These are phyloP conservation scores for Anethum foeniculum DNA, from an alignment of 140 eudicot genomes.

Conservation along the genomic window DNA sequence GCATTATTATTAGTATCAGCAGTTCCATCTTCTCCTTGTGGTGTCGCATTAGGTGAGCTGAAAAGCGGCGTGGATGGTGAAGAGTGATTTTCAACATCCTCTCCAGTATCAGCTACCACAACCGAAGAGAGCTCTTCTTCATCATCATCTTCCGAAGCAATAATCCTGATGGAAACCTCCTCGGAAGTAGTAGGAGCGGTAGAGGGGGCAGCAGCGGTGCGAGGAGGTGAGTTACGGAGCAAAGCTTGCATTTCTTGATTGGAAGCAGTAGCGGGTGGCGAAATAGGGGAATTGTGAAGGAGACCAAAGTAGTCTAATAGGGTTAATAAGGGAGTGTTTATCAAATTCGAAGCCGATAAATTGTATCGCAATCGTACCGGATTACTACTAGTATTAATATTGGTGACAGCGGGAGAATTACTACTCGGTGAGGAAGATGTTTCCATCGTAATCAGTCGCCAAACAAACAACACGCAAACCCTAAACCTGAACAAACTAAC, in stretches of 20 bases:
- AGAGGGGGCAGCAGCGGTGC: not conserved
- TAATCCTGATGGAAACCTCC: constrained; percentile 39
- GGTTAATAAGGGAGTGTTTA: constrained; percentile 4
- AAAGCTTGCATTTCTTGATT: constrained; percentile 24
- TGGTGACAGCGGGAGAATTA: not conserved
- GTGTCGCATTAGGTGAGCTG: constrained; percentile 1
- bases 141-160: constrained; percentile 14
- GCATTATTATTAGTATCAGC: constrained; percentile 17
- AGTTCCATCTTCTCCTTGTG: constrained; percentile 16
- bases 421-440: not conserved
- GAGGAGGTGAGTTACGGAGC: constrained; percentile 5
- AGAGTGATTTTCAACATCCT: constrained; percentile 20
- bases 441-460: constrained; percentile 4
- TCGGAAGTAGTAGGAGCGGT: not conserved
- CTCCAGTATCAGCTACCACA: constrained; percentile 15
- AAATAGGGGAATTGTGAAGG: not conserved
- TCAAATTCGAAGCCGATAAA: constrained; percentile 2
- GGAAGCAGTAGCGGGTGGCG: constrained; percentile 5
- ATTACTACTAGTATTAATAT: not conserved
- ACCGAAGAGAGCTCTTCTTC: constrained; percentile 17
- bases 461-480: constrained; percentile 18
- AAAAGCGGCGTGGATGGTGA: constrained; percentile 6
- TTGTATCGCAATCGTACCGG: constrained; percentile 7
- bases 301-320: constrained; percentile 12
- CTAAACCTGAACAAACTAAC: constrained; percentile 16